These are phyloP conservation scores for Lagenaria siceraria DNA, from an alignment of 306 rosid species.

Conservation along the genomic window DNA sequence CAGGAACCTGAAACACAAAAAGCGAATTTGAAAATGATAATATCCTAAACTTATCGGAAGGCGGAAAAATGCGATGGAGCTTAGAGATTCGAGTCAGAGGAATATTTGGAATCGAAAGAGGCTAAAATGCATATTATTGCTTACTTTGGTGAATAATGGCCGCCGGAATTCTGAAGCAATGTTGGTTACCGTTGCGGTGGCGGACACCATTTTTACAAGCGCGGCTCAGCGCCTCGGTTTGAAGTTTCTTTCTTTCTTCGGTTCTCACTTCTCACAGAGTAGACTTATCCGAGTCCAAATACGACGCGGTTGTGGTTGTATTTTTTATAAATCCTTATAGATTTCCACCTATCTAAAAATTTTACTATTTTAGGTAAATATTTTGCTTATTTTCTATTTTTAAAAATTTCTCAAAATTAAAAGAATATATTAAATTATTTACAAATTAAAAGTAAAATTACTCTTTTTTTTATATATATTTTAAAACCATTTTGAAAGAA, in stretches of 20 bases:
- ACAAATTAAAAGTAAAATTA: too few species aligned
- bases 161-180: not conserved
- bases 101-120: not conserved
- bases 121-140: not conserved
- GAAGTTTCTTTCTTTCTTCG: not conserved
- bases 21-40: not conserved
- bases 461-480: too few species aligned
- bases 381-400: too few species aligned
- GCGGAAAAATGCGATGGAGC: not conserved
- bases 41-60: not conserved
- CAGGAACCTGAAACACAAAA: slow-evolving; percentile 5
- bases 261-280: not conserved
- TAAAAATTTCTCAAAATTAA: too few species aligned
- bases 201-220: slow-evolving; percentile 2
- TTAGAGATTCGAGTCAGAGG: not conserved
- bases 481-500: too few species aligned
- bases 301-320: not conserved
- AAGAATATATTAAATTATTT: too few species aligned
- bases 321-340: too few species aligned
- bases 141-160: not conserved
- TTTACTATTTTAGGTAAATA: too few species aligned
- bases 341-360: too few species aligned
- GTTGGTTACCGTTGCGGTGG: not conserved
- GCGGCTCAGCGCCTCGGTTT: not conserved
- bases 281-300: not conserved